Conservation (phyloP, 805 yeast genomes). For the Debaryomyces prosopidis region DNA sequence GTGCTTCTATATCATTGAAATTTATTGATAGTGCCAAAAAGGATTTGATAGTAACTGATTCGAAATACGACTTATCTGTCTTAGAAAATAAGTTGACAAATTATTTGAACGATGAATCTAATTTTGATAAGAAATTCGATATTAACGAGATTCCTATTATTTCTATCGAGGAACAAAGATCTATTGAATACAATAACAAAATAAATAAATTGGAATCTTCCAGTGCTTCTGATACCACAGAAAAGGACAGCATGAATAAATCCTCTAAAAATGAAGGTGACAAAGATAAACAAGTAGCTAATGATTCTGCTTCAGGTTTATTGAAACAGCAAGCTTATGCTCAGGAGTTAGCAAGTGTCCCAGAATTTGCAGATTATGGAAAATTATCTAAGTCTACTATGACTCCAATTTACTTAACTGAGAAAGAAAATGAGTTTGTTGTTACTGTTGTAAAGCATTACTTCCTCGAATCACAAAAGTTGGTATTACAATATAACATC, state of each 20-base stretch:
- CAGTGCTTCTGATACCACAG: constrained; percentile 12
- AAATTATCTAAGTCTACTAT: constrained; percentile 69
- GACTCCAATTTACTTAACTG: constrained; percentile 69
- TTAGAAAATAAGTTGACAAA: constrained; percentile 76
- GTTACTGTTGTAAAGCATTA: constrained; percentile 83
- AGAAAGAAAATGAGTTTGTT: constrained; percentile 89
- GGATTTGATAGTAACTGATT: constrained; percentile 62
- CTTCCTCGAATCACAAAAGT: constrained; percentile 63
- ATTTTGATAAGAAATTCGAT: constrained; percentile 65
- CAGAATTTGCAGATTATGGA: constrained; percentile 77
- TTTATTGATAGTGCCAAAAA: constrained; percentile 46
- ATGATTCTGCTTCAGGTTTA: constrained; percentile 25
- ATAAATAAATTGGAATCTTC: constrained; percentile 35
- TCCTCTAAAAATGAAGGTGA: constrained; percentile 14
- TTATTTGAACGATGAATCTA: constrained; percentile 60
- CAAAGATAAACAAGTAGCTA: constrained; percentile 11
- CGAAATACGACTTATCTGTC: constrained; percentile 69
- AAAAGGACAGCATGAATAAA: constrained; percentile 18
- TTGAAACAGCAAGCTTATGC: constrained; percentile 64
- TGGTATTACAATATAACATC: constrained; percentile 78
- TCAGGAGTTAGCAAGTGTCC: constrained; percentile 66
- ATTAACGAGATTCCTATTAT: constrained; percentile 63
- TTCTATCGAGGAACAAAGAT: constrained; percentile 68
- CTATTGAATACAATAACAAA: constrained; percentile 60
- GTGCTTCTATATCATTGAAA: constrained; percentile 84